These are phyloP conservation scores for Pseudogymnoascus verrucosus DNA, from an alignment of 2,329 filamentous ascomycete genomes.

Conservation along the genomic window DNA sequence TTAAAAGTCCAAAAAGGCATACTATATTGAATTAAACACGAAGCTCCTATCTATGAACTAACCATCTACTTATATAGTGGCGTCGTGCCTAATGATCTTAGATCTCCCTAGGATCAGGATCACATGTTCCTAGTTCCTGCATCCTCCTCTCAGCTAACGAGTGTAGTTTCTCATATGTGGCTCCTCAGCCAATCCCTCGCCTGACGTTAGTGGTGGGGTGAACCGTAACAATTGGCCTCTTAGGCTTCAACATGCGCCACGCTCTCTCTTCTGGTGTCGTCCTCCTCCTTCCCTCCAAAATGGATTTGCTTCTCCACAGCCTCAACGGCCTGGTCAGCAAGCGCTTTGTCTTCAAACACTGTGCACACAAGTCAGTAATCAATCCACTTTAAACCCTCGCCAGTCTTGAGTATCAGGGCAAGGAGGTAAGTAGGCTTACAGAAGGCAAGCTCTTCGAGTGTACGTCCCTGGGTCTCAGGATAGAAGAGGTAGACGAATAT, in stretches of 20 bases:
- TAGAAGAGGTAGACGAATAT: conserved; percentile 33
- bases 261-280: not conserved
- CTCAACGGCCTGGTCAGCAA: conserved; percentile 18
- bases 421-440: not conserved
- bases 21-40: too few relatives aligned
- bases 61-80: too few relatives aligned
- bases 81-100: too few relatives aligned
- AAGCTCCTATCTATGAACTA: too few relatives aligned
- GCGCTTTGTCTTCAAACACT: conserved; percentile 27
- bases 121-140: too few relatives aligned
- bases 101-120: too few relatives aligned
- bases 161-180: too few relatives aligned
- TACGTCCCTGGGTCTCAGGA: conserved; percentile 11
- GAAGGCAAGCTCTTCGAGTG: conserved; percentile 12
- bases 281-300: not conserved
- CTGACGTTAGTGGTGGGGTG: too few relatives aligned
- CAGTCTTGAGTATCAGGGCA: not conserved
- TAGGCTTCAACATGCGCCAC: not conserved
- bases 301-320: conserved; percentile 27
- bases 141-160: too few relatives aligned
- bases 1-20: too few relatives aligned
- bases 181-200: too few relatives aligned
- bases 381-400: not conserved
- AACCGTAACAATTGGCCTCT: not conserved
- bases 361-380: conserved; percentile 13